A percentile compares a stretch with the other conserved stretches of the same genome.
Conservation (phyloP, 768 basidiomycete genomes). For the Gautieria morchelliformis region DNA sequence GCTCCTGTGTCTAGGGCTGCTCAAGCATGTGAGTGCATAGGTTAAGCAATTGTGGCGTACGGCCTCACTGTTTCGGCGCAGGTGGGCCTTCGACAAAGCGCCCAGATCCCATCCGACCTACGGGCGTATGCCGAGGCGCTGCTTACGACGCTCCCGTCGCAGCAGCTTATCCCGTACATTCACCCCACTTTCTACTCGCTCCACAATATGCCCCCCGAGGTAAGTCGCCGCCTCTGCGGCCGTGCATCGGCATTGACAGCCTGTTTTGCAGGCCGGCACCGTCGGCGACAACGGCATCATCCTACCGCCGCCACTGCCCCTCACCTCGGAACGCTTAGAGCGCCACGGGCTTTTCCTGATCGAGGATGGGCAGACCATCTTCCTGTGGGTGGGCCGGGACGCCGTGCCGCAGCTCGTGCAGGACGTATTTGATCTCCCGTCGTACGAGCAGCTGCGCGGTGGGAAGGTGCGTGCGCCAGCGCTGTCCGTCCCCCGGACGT, state of each 20-base stretch:
- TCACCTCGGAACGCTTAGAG: slow-evolving; percentile 92
- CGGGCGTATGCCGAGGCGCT: slow-evolving; percentile 91
- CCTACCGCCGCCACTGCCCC: slow-evolving; percentile 78
- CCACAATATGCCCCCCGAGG: slow-evolving; percentile 93
- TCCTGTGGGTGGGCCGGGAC: slow-evolving; percentile 97
- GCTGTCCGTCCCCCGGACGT: too few relatives aligned
- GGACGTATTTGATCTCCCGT: slow-evolving; percentile 89
- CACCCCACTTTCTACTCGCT: slow-evolving; percentile 93
- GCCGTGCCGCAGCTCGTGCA: slow-evolving; percentile 90
- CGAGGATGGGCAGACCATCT: slow-evolving; percentile 95
- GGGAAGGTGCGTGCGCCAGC: slow-evolving; percentile 85
- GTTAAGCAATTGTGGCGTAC: background rate
- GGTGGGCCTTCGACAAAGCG: slow-evolving; percentile 93
- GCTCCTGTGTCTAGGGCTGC: slow-evolving; percentile 74
- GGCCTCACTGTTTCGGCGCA: slow-evolving; percentile 19
- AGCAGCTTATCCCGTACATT: slow-evolving; percentile 86
- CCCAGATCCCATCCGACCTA: slow-evolving; percentile 94
- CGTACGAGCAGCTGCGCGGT: slow-evolving; percentile 80
- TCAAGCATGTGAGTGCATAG: slow-evolving; percentile 72
- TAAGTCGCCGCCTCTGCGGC: slow-evolving; percentile 21
- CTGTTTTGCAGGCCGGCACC: slow-evolving; percentile 61
- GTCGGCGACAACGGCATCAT: slow-evolving; percentile 84
- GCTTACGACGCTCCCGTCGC: slow-evolving; percentile 83
- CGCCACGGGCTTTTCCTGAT: slow-evolving; percentile 93
- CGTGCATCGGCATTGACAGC: background rate